These are phyloP conservation scores for Ceratobasidium sp. DNA, from an alignment of 1,284 basidiomycete genomes.

Conservation along the genomic window DNA sequence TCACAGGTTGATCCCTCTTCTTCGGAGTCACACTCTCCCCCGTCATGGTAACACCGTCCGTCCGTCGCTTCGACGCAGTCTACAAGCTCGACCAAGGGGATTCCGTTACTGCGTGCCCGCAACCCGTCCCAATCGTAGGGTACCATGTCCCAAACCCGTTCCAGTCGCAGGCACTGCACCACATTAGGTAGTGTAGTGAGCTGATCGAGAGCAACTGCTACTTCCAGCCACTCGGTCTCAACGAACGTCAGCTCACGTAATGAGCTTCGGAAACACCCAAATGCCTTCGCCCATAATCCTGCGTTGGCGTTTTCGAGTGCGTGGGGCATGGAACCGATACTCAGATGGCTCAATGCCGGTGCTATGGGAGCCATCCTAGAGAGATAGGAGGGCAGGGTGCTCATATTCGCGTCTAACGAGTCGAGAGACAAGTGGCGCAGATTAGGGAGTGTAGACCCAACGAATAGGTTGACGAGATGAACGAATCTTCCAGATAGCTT, in stretches of 20 bases:
- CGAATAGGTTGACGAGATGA: neutral
- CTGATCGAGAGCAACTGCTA: neutral
- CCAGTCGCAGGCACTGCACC: neutral
- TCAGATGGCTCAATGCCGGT: neutral
- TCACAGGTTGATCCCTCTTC: slow-evolving; percentile 4
- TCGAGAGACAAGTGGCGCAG: slow-evolving; percentile 3
- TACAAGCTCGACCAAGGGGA: neutral
- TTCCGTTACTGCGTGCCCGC: neutral
- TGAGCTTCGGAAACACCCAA: neutral
- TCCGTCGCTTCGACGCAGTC: neutral
- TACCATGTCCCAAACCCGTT: slow-evolving; percentile 10
- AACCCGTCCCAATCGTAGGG: neutral
- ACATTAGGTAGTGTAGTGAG: neutral
- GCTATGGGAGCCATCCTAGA: neutral
- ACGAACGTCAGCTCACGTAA: neutral
- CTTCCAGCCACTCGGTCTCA: slow-evolving; percentile 16
- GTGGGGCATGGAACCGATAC: neutral
- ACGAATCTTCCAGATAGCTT: slow-evolving; percentile 9
- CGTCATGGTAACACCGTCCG: neutral
- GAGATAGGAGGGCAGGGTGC: neutral
- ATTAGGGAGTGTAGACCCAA: neutral
- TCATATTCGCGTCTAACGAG: neutral
- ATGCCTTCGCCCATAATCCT: slow-evolving; percentile 3
- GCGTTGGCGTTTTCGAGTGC: neutral
- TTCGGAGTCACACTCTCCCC: neutral